Evolutionary conservation across 345 rosid species (phyloP), one percentile per base, ranked within the genome.

Genomic region (Acer saccharum): DNA sequence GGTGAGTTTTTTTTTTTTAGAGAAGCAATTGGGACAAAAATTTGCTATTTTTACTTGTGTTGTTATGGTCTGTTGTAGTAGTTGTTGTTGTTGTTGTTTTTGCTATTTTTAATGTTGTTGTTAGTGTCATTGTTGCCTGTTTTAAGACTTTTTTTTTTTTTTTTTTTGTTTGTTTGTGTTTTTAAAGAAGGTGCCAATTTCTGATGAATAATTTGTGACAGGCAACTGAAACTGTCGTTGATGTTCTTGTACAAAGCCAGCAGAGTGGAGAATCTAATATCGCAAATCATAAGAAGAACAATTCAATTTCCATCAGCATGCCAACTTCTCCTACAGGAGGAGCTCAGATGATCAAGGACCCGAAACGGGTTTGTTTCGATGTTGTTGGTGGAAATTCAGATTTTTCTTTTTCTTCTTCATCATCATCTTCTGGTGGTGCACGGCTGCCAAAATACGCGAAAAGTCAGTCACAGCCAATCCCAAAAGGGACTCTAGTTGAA

Each of bases 391-490:
- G 81, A 44, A 72, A 35, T 70, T 67, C 85, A 14, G 74, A 27
- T 63, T 39, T 82, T 68, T 71, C 88, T 29, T 72, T 85, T 29
- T 29, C 32, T 63, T 39, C 83, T 68, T 71, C 88, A 65, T 32
- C 35, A 29, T 29, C 39, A 35, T 35, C 39, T 35, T 44, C 84
- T 70, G 83, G 58, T 0, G 73, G 79, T 11, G 71, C 6, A 6
- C 6, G 29, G 5, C 78, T 32, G 44, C 73, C 83, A 41, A 84
- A 80, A 48, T 46, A 68, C 77, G 70, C 82, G 0, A 85, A 73
- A 69, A 86, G 82, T 79, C 86, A 86, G 76, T 90, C 97, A 54
- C 93, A 90, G 83, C 94, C 93, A 35, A 88, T 91, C 86, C 90
- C 91, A 0, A 78, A 82, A 76, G 87, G 92, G 54, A 52, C 54